These are phyloP conservation scores for Phaffia australis DNA, from an alignment of 768 basidiomycete species.

Conservation along the genomic window DNA sequence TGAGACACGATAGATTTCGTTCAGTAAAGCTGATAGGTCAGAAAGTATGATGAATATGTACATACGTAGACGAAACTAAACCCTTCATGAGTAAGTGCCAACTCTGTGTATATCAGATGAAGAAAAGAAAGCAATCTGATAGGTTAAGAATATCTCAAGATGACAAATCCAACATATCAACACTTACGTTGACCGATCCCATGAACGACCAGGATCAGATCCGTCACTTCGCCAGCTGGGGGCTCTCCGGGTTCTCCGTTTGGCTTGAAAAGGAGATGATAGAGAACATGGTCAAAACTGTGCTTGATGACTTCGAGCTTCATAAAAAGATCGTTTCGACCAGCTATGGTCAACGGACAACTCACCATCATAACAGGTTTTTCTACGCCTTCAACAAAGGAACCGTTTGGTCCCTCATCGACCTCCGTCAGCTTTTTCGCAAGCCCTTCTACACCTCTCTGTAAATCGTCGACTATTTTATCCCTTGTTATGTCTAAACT, in stretches of 20 bases:
- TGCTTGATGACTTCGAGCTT: too few relatives aligned
- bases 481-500: too few relatives aligned
- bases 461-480: too few relatives aligned
- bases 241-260: too few relatives aligned
- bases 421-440: too few relatives aligned
- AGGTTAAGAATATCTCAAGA: too few relatives aligned
- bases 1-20: conserved; percentile 21
- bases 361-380: neutral
- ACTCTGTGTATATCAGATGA: conserved; percentile 15
- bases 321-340: too few relatives aligned
- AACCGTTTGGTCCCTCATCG: neutral
- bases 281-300: neutral
- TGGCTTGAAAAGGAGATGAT: neutral
- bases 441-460: too few relatives aligned
- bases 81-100: conserved; percentile 34
- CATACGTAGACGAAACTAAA: conserved; percentile 41
- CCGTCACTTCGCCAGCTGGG: conserved; percentile 33
- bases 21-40: neutral
- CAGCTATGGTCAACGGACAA: too few relatives aligned
- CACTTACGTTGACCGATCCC: conserved; percentile 40
- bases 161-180: neutral
- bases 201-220: conserved; percentile 43
- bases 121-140: neutral
- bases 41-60: too few relatives aligned
- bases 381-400: neutral